Evolutionary conservation across 2,329 filamentous ascomycete genomes (phyloP).

Genomic region (Verticillium nubilum): DNA sequence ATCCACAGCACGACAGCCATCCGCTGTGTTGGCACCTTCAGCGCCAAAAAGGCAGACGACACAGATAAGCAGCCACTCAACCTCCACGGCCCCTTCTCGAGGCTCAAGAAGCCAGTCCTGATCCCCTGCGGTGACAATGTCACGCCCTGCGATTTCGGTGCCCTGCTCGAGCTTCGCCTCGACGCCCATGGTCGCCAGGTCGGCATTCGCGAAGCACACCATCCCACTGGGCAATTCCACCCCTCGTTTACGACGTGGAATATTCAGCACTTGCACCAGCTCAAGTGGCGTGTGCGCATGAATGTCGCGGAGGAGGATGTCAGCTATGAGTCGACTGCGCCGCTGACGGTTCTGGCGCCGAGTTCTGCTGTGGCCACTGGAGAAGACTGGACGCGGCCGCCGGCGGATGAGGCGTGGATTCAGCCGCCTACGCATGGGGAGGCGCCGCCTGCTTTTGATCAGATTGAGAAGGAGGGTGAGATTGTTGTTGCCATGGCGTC

Average conservation of each 20-base stretch:
- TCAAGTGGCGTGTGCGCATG: not conserved
- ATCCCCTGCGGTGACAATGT: not conserved
- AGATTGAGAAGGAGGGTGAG: not conserved
- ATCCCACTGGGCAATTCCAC: not conserved
- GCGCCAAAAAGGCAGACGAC: not conserved
- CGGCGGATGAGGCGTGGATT: conserved; percentile 1
- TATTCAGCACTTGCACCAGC: not conserved
- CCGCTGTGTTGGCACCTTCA: conserved; percentile 7
- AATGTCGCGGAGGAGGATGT: not conserved
- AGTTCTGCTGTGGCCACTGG: not conserved
- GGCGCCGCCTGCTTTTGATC: not conserved
- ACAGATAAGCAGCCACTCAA: not conserved
- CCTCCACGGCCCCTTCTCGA: not conserved
- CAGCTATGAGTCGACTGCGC: not conserved
- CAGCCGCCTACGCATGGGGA: not conserved
- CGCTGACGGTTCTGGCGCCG: not conserved
- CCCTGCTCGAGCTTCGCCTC: not conserved
- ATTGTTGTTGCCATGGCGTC: not conserved
- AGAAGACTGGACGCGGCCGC: not conserved
- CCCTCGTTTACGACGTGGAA: not conserved
- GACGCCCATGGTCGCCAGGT: not conserved
- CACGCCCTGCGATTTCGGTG: not conserved
- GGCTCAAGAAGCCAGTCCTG: not conserved
- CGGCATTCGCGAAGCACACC: not conserved
- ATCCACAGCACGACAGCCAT: conserved; percentile 11